Conservation (phyloP, 2,329 filamentous ascomycete species). For the Epichloe sylvatica region DNA sequence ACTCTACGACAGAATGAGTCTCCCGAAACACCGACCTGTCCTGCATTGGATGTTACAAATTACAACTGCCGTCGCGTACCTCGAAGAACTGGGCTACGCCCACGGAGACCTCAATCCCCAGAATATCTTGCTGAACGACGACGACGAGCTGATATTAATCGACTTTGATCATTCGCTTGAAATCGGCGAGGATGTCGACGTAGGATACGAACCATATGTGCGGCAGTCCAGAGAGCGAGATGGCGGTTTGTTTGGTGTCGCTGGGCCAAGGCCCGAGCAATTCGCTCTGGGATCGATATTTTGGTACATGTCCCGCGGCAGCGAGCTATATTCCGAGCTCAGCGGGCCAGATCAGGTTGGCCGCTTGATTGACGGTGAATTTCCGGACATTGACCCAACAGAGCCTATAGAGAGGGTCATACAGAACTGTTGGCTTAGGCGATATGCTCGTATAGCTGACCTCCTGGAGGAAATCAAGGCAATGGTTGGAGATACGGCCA, state of each 20-base stretch:
- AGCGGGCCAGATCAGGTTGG: conserved; percentile 6
- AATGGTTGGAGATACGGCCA: not conserved
- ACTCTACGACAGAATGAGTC: conserved; percentile 6
- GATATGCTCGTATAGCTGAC: conserved; percentile 4
- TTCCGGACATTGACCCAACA: conserved; percentile 3
- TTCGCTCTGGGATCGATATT: conserved; percentile 11
- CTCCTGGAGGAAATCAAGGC: conserved; percentile 7
- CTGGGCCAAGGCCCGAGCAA: conserved; percentile 9
- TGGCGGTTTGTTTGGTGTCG: conserved; percentile 6
- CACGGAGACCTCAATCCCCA: conserved; percentile 10
- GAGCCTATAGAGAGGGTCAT: conserved; percentile 10
- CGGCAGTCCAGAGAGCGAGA: conserved; percentile 4
- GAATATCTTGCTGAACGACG: conserved; percentile 8
- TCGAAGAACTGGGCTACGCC: conserved; percentile 8
- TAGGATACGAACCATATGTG: conserved; percentile 11
- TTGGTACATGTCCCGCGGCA: conserved; percentile 9
- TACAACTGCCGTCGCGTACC: conserved; percentile 5
- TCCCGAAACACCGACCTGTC: conserved; percentile 2
- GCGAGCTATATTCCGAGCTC: conserved; percentile 9
- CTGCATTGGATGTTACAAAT: conserved; percentile 8
- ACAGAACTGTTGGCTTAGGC: conserved; percentile 8
- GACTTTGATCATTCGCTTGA: conserved; percentile 9
- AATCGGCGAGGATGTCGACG: conserved; percentile 6
- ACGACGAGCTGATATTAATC: conserved; percentile 9
- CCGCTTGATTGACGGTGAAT: conserved; percentile 6